phyloP scores from a whole-genome alignment of 1,284 basidiomycete genomes.

The Trametes pubescens region DNA sequence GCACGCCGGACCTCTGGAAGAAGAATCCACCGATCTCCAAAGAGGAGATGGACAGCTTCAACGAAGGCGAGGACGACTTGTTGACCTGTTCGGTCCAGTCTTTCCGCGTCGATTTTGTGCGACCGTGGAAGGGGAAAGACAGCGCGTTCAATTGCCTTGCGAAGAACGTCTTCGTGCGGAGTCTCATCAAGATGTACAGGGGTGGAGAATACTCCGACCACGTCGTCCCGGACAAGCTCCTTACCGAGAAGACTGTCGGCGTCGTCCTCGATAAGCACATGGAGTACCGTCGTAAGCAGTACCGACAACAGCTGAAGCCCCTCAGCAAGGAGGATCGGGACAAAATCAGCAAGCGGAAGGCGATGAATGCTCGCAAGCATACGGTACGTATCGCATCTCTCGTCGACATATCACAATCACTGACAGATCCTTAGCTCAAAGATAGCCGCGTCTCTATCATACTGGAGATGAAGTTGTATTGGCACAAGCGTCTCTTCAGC shows the following conservation, averaged over 20 bases:
- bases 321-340: background rate
- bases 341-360: conserved; percentile 12
- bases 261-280: conserved; percentile 2
- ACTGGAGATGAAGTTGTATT: background rate
- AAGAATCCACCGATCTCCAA: conserved; percentile 4
- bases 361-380: background rate
- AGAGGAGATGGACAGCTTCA: conserved; percentile 4
- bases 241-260: conserved; percentile 1
- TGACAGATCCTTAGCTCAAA: background rate
- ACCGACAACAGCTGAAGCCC: background rate
- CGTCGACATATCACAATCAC: background rate
- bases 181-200: background rate
- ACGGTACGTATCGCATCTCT: conserved; percentile 12
- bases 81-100: background rate
- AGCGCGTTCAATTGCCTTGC: conserved; percentile 7
- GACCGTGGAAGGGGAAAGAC: conserved; percentile 11
- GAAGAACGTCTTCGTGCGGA: conserved; percentile 1
- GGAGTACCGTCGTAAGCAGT: conserved; percentile 3
- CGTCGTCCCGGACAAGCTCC: background rate
- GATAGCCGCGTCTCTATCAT: background rate
- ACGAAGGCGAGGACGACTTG: background rate
- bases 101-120: conserved; percentile 9
- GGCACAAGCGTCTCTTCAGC: background rate
- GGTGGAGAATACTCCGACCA: conserved; percentile 6
- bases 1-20: background rate